A percentile compares a stretch with the other conserved stretches of the same genome.
Evolutionary conservation across 768 basidiomycete genomes (phyloP).

Genomic region (Pisolithus orientalis): DNA sequence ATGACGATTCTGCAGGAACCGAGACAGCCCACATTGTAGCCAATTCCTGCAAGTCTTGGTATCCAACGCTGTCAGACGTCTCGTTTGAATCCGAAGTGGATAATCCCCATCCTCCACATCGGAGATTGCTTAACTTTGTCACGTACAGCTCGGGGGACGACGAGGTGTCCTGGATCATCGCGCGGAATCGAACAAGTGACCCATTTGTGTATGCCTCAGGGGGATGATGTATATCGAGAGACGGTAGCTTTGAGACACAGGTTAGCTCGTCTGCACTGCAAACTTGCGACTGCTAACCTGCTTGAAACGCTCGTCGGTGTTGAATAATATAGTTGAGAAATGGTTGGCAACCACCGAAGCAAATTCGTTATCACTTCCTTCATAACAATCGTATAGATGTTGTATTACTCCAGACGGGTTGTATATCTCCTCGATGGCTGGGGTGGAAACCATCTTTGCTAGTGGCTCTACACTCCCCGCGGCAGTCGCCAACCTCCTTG

Average conservation of each 20-base stretch:
- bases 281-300: constrained; percentile 17
- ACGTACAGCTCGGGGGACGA: constrained; percentile 69
- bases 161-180: constrained; percentile 82
- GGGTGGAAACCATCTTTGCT: constrained; percentile 45
- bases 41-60: constrained; percentile 54
- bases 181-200: constrained; percentile 65
- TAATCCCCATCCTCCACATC: constrained; percentile 75
- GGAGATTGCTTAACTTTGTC: constrained; percentile 33
- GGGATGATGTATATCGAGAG: constrained; percentile 41
- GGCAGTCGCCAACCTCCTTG: neutral
- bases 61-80: constrained; percentile 27
- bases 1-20: constrained; percentile 61
- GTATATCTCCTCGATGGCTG: constrained; percentile 42
- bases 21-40: constrained; percentile 66
- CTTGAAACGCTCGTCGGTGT: constrained; percentile 25
- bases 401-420: constrained; percentile 45
- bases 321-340: constrained; percentile 40
- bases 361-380: constrained; percentile 25
- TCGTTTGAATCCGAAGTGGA: constrained; percentile 23
- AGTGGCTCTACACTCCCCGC: neutral
- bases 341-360: constrained; percentile 38
- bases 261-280: constrained; percentile 1
- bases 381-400: constrained; percentile 35
- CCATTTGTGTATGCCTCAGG: constrained; percentile 44
- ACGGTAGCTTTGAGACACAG: constrained; percentile 45